Evolutionary conservation across 164 flowering plant genomes (phyloP).

Genomic region (Santalum album): DNA sequence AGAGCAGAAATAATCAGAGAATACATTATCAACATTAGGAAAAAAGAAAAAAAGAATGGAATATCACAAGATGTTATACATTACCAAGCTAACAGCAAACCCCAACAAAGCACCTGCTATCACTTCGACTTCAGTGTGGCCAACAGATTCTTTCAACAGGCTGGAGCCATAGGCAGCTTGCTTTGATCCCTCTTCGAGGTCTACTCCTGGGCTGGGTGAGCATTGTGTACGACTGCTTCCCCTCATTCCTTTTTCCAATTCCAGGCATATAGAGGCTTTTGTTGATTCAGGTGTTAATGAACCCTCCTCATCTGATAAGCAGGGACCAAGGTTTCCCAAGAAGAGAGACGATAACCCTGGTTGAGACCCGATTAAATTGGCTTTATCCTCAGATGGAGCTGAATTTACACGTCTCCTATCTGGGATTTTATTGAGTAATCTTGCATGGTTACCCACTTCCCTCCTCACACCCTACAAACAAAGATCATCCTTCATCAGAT

Average conservation of each 20-base stretch:
- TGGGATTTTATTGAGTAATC: constrained; percentile 36
- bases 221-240: background rate
- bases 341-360: constrained; percentile 11
- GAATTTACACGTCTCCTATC: constrained; percentile 10
- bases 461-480: constrained; percentile 72
- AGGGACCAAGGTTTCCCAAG: constrained; percentile 11
- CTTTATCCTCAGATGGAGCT: constrained; percentile 8
- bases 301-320: constrained; percentile 16
- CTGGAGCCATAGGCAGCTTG: background rate
- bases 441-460: constrained; percentile 86
- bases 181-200: constrained; percentile 9
- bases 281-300: constrained; percentile 8
- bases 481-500: no score
- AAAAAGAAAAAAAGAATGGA: background rate
- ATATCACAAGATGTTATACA: constrained; percentile 27
- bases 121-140: constrained; percentile 76
- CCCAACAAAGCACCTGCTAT: constrained; percentile 74
- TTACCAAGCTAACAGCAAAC: constrained; percentile 47
- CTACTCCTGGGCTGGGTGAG: background rate
- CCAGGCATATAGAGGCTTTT: constrained; percentile 8
- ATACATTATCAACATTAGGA: no score
- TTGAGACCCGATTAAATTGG: constrained; percentile 14
- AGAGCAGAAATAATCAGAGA: no score
- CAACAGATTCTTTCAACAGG: constrained; percentile 60
- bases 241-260: constrained; percentile 5